phyloP scores from a whole-genome alignment of 768 basidiomycete genomes.

The Suillus americanus region DNA sequence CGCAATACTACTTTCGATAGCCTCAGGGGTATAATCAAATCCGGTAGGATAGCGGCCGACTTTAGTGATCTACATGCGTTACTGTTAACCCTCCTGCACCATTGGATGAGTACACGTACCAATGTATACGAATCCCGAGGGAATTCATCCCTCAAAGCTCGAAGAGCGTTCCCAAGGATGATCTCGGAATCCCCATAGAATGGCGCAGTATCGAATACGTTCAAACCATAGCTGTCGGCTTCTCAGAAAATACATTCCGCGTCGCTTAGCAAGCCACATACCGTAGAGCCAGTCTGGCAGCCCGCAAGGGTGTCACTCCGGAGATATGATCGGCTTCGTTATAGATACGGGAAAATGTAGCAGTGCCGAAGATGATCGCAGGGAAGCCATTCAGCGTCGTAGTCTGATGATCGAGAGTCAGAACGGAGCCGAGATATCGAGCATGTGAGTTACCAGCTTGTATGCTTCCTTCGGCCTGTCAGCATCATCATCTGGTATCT shows the following conservation, averaged over 20 bases:
- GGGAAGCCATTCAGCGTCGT: conserved; percentile 36
- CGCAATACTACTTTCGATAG: conserved; percentile 63
- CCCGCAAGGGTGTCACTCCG: conserved; percentile 58
- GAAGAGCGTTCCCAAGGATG: conserved; percentile 65
- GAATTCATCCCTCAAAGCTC: conserved; percentile 62
- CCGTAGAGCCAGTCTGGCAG: conserved; percentile 76
- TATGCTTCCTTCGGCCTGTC: conserved; percentile 38
- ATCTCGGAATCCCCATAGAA: conserved; percentile 83
- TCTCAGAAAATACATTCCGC: neutral
- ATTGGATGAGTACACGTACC: conserved; percentile 35
- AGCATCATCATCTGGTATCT: conserved; percentile 40
- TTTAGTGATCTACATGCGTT: conserved; percentile 68
- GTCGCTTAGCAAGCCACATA: conserved; percentile 28
- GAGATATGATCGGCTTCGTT: conserved; percentile 59
- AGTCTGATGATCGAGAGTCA: conserved; percentile 26
- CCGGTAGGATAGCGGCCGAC: conserved; percentile 67
- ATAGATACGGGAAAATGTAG: conserved; percentile 65
- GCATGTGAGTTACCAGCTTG: conserved; percentile 31
- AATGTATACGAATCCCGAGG: conserved; percentile 77
- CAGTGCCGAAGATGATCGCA: conserved; percentile 70
- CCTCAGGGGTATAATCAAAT: conserved; percentile 74
- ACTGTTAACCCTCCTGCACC: neutral
- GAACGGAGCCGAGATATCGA: neutral
- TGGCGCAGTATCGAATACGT: conserved; percentile 78
- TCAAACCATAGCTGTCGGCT: conserved; percentile 67